Conservation (phyloP, 768 basidiomycete species). For the Dacryopinax primogenitus region DNA sequence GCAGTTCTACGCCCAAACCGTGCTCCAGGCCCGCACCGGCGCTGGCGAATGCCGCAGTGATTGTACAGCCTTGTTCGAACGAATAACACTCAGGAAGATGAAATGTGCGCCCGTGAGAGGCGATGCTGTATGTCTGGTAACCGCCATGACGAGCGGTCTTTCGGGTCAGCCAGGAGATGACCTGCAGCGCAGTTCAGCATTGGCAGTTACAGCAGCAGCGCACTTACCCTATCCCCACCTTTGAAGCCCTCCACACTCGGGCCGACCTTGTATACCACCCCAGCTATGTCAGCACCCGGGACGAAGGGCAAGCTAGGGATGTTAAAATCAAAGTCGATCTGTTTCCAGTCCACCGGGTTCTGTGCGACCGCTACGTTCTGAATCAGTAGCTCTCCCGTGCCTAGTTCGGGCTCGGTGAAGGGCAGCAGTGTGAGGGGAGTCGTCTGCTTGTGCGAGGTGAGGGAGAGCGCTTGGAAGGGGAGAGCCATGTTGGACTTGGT, state of each 20-base stretch:
- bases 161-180: not conserved
- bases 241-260: constrained; percentile 26
- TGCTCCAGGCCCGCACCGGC: constrained; percentile 34
- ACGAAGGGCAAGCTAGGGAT: constrained; percentile 28
- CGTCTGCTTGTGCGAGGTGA: constrained; percentile 14
- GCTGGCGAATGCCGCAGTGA: constrained; percentile 35
- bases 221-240: constrained; percentile 31
- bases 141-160: too few species aligned
- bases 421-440: constrained; percentile 14
- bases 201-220: too few species aligned
- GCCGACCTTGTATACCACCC: constrained; percentile 31
- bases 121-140: constrained; percentile 30
- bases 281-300: constrained; percentile 31
- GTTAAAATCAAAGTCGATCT: constrained; percentile 26
- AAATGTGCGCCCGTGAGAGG: constrained; percentile 21
- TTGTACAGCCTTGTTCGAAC: constrained; percentile 30
- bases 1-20: constrained; percentile 26
- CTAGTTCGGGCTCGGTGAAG: constrained; percentile 13
- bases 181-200: too few species aligned
- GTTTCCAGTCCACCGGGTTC: constrained; percentile 17
- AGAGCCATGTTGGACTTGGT: not conserved
- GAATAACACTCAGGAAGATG: constrained; percentile 10
- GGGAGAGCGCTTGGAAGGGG: constrained; percentile 13
- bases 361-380: constrained; percentile 16
- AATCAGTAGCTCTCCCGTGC: constrained; percentile 12